Evolutionary conservation across 179 eudicot genomes (phyloP).

Genomic region (Silene vulgaris): DNA sequence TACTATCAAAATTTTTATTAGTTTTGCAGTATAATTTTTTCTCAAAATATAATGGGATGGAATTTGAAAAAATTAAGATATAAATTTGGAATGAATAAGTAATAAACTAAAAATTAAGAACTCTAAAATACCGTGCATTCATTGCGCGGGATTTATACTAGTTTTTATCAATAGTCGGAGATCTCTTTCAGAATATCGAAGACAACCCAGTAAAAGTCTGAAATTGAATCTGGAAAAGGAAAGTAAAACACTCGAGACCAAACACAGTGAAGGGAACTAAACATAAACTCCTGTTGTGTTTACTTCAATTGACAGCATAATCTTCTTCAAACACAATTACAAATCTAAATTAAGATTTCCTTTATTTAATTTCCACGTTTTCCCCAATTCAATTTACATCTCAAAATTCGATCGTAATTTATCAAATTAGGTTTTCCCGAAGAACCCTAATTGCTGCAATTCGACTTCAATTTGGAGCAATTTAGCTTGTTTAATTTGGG

Average conservation of each 20-base stretch:
- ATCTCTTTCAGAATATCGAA: too few relatives aligned
- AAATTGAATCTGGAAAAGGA: neutral
- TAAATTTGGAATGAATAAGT: too few relatives aligned
- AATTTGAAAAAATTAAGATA: too few relatives aligned
- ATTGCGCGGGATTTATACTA: too few relatives aligned
- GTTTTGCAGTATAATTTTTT: too few relatives aligned
- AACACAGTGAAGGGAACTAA: slow-evolving; percentile 9
- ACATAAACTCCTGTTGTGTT: neutral
- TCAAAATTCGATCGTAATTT: neutral
- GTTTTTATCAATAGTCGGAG: too few relatives aligned
- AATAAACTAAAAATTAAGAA: too few relatives aligned
- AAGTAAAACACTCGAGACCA: slow-evolving; percentile 17
- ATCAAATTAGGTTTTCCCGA: slow-evolving; percentile 21
- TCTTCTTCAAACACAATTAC: slow-evolving; percentile 3
- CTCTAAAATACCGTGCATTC: too few relatives aligned
- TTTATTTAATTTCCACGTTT: neutral
- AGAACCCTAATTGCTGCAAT: slow-evolving; percentile 27
- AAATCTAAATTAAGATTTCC: neutral
- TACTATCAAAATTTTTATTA: too few relatives aligned
- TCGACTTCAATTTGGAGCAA: slow-evolving; percentile 12
- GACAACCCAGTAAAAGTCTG: too few relatives aligned
- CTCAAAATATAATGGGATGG: too few relatives aligned
- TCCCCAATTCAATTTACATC: slow-evolving; percentile 5
- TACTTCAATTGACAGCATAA: neutral
- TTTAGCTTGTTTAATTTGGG: slow-evolving; percentile 14